These are phyloP conservation scores for Tritrichomonas musculus DNA, from an alignment of 208 protist genomes.

Conservation along the genomic window DNA sequence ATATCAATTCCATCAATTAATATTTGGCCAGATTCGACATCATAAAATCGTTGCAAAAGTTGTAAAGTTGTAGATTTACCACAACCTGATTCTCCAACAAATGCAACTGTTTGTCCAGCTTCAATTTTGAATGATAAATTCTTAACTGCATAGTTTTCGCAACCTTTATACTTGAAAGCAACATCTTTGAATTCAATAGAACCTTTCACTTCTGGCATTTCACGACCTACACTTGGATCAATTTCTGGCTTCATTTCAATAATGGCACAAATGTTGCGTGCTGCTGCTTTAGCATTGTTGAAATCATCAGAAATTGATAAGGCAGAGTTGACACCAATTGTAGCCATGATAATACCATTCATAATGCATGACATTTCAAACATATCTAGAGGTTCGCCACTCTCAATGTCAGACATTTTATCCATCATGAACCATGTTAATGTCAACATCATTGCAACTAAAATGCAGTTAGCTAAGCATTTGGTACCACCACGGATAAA, in stretches of 20 bases:
- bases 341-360: background rate
- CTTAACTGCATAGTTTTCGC: background rate
- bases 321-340: background rate
- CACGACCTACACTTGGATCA: background rate
- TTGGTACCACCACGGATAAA: background rate
- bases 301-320: background rate
- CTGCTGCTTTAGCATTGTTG: background rate
- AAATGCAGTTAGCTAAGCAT: background rate
- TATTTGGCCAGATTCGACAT: background rate
- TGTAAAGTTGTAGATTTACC: background rate
- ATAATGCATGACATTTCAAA: background rate
- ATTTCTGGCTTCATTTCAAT: background rate
- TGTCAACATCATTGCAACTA: background rate
- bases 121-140: slow-evolving; percentile 4
- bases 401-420: background rate
- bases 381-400: background rate
- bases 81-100: slow-evolving; percentile 22
- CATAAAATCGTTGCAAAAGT: slow-evolving; percentile 7
- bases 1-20: slow-evolving; percentile 5
- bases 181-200: slow-evolving; percentile 6
- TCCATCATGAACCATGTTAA: background rate
- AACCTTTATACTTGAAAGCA: background rate
- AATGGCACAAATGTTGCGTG: background rate
- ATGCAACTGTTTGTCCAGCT: background rate
- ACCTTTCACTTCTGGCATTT: background rate